Evolutionary conservation across 2,329 filamentous ascomycete species (phyloP).

Genomic region (Ambrosiella xylebori): DNA sequence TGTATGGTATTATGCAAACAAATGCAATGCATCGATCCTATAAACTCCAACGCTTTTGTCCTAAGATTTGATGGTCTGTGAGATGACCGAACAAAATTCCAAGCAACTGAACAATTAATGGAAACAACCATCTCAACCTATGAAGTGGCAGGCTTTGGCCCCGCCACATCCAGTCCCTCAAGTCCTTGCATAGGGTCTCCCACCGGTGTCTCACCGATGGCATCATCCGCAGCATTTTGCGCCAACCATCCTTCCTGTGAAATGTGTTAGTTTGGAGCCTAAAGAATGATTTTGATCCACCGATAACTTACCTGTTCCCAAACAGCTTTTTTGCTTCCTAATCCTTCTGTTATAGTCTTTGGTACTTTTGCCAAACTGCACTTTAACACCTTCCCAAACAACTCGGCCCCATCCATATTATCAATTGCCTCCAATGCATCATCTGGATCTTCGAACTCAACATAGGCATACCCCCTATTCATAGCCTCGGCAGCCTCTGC

Average conservation of each 20-base stretch:
- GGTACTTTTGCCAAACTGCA: conserved; percentile 84
- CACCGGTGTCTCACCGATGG: conserved; percentile 34
- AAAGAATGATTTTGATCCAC: not conserved
- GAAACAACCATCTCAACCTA: not conserved
- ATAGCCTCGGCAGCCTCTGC: conserved; percentile 39
- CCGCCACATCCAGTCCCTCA: conserved; percentile 83
- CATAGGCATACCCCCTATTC: conserved; percentile 92
- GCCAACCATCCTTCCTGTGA: conserved; percentile 79
- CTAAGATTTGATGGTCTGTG: conserved; percentile 21
- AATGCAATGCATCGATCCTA: conserved; percentile 15
- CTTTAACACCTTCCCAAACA: conserved; percentile 83
- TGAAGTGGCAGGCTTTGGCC: conserved; percentile 58
- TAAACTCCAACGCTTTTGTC: conserved; percentile 27
- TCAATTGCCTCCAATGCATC: conserved; percentile 93
- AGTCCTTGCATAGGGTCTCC: conserved; percentile 92
- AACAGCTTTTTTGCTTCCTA: conserved; percentile 84
- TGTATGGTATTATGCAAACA: not conserved
- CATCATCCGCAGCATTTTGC: conserved; percentile 70
- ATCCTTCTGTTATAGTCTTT: conserved; percentile 70
- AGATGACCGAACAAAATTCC: conserved; percentile 2
- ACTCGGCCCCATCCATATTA: conserved; percentile 96
- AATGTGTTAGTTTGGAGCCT: conserved; percentile 5
- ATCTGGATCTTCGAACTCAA: conserved; percentile 73
- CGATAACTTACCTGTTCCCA: conserved; percentile 72
- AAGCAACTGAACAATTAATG: conserved; percentile 6